Conservation (phyloP, 108 stramenopile genomes). For the Nannochloropsis gaditana region DNA sequence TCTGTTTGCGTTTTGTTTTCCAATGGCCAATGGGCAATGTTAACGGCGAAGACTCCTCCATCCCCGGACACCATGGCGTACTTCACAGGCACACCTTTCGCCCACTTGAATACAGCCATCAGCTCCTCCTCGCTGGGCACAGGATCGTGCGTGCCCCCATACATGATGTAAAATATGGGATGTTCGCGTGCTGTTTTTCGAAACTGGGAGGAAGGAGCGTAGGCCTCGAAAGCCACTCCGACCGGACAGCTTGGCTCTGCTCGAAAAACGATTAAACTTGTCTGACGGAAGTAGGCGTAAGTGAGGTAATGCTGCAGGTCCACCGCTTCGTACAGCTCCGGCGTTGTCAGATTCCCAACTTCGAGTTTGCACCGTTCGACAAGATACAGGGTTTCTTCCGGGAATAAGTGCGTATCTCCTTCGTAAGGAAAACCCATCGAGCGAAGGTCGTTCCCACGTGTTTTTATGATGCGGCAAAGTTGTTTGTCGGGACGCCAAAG, state of each 20-base stretch:
- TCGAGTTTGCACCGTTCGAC: conserved; percentile 13
- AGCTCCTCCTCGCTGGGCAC: not conserved
- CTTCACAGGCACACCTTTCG: not conserved
- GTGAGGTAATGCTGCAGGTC: not conserved
- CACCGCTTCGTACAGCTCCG: conserved; percentile 6
- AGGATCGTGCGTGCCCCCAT: not conserved
- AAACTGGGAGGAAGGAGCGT: not conserved
- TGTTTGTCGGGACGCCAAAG: conserved; percentile 13
- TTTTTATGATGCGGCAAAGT: not conserved
- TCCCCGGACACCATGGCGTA: not conserved
- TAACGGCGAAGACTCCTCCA: not conserved
- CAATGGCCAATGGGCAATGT: not conserved
- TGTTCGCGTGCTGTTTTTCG: not conserved
- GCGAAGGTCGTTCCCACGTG: conserved; percentile 8
- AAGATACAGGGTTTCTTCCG: conserved; percentile 17
- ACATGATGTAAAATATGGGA: conserved; percentile 15
- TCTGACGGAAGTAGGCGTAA: conserved; percentile 15
- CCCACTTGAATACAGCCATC: not conserved
- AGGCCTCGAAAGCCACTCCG: not conserved
- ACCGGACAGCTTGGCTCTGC: not conserved
- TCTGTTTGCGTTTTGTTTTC: not conserved
- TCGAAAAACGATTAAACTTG: not conserved
- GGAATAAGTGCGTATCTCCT: not conserved
- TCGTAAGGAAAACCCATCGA: not conserved
- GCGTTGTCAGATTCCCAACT: not conserved